Percentiles rank a stretch among this genome's conserved stretches.
Conservation (phyloP, 257 asterid genomes). For the Scutellaria barbata region DNA sequence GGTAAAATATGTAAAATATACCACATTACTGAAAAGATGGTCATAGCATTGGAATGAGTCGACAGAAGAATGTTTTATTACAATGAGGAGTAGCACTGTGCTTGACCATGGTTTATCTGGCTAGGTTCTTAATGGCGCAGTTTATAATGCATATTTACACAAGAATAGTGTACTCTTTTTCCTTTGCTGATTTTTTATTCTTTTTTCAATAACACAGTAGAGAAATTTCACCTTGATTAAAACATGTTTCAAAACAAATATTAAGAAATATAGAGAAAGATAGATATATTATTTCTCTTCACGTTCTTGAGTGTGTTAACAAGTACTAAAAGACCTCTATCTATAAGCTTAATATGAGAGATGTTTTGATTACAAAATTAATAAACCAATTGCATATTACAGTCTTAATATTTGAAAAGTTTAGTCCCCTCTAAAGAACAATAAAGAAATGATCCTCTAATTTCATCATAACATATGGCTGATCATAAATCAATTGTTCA, state of each 20-base stretch:
- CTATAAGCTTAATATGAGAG: neutral
- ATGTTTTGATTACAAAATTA: neutral
- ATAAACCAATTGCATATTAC: neutral
- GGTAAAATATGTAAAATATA: too few species aligned
- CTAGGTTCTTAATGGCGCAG: neutral
- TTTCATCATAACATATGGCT: neutral
- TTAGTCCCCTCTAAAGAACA: neutral
- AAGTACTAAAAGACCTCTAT: neutral
- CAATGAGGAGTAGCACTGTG: neutral
- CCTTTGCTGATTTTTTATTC: too few species aligned
- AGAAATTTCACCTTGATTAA: too few species aligned
- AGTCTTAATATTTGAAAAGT: neutral
- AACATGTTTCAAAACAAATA: too few species aligned
- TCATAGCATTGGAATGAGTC: neutral
- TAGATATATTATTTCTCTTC: neutral
- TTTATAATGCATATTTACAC: too few species aligned
- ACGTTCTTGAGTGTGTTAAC: constrained; percentile 2
- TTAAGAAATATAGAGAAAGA: neutral
- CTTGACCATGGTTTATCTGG: neutral
- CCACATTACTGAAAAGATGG: neutral
- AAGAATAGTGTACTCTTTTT: too few species aligned
- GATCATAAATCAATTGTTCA: neutral
- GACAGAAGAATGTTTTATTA: neutral
- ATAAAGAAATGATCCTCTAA: neutral
- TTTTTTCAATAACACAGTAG: too few species aligned